phyloP scores from a whole-genome alignment of 495 filamentous ascomycete genomes.

The Thozetella sp. region DNA sequence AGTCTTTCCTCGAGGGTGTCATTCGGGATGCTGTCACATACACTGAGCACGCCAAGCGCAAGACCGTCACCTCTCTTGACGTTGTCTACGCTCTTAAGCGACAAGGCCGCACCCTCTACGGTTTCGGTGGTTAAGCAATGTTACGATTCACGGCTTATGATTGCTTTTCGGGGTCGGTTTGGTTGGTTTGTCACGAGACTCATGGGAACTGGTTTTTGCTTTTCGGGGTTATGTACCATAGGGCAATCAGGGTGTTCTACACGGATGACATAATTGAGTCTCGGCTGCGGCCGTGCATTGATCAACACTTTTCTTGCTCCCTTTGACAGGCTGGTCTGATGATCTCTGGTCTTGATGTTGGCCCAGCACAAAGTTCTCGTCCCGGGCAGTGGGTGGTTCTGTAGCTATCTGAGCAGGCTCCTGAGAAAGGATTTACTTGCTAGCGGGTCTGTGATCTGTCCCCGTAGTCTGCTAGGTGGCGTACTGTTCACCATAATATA shows the following conservation, averaged over 20 bases:
- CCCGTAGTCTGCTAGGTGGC: no score
- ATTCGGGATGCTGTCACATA: slow-evolving; percentile 99
- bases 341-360: no score
- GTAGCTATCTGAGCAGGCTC: no score
- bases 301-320: background rate
- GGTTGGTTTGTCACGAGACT: slow-evolving; percentile 4
- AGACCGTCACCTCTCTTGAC: slow-evolving; percentile 94
- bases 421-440: no score
- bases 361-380: no score
- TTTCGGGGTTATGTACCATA: slow-evolving; percentile 7
- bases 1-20: slow-evolving; percentile 99
- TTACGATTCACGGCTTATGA: background rate
- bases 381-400: no score
- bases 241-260: slow-evolving; percentile 8
- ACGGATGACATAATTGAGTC: slow-evolving; percentile 6
- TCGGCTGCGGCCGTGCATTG: background rate
- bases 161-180: slow-evolving; percentile 1
- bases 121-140: slow-evolving; percentile 86
- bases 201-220: slow-evolving; percentile 2
- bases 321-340: no score
- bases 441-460: no score
- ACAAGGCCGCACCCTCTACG: slow-evolving; percentile 93
- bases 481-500: no score
- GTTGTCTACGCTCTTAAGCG: slow-evolving; percentile 94
- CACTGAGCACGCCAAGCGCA: slow-evolving; percentile 96